These are phyloP conservation scores for Hyphodiscus sp. DNA, from an alignment of 2,329 filamentous ascomycete species.

Conservation along the genomic window DNA sequence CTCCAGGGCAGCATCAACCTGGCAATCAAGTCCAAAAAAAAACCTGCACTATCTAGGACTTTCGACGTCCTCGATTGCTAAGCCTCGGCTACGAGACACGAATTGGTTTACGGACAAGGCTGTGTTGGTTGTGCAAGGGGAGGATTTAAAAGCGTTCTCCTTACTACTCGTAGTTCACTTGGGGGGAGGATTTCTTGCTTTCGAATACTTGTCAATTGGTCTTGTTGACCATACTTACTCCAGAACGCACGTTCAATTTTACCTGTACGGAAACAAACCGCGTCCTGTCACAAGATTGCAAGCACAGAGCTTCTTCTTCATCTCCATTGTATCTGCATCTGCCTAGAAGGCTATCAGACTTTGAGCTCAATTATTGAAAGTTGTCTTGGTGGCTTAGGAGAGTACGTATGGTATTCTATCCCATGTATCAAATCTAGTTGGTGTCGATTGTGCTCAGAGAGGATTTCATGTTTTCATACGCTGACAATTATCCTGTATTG, in stretches of 20 bases:
- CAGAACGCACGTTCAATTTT: slow-evolving; percentile 19
- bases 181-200: slow-evolving; percentile 20
- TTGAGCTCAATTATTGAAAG: slow-evolving; percentile 26
- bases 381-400: slow-evolving; percentile 26
- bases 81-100: neutral
- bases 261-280: slow-evolving; percentile 18
- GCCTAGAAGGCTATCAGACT: slow-evolving; percentile 29
- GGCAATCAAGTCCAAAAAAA: neutral
- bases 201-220: slow-evolving; percentile 9
- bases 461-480: slow-evolving; percentile 24
- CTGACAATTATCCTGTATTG: slow-evolving; percentile 26
- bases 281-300: slow-evolving; percentile 35
- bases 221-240: slow-evolving; percentile 13
- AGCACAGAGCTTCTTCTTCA: slow-evolving; percentile 61
- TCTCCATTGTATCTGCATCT: slow-evolving; percentile 35
- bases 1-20: neutral
- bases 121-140: slow-evolving; percentile 6
- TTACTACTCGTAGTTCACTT: slow-evolving; percentile 17
- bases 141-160: slow-evolving; percentile 10
- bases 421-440: slow-evolving; percentile 26
- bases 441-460: slow-evolving; percentile 12
- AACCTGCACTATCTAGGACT: neutral
- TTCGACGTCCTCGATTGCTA: no score
- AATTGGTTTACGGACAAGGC: slow-evolving; percentile 1
- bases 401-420: slow-evolving; percentile 34